Evolutionary conservation across 1,284 basidiomycete genomes (phyloP), one percentile per base, ranked within the genome.

Genomic region (Trametes polyzona): DNA sequence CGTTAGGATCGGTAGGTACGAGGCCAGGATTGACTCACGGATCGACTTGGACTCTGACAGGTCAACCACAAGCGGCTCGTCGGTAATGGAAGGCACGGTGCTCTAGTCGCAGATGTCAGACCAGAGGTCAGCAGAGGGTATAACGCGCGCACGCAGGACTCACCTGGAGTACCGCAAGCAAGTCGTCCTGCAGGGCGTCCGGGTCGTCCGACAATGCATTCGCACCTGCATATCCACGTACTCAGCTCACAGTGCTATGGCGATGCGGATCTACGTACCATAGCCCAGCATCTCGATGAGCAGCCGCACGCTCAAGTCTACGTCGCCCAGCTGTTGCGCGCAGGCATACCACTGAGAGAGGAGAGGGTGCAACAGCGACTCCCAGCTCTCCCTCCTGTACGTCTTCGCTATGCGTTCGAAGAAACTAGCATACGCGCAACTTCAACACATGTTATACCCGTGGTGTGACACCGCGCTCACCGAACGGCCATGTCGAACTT

Each of bases 401-500:
- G 87, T 90, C 67, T 84, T 88, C 1, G 89, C 86, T 57, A 96
- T 96, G 27, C 92, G 83, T 65, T 95, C 92, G 69, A 95, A 93
- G 74, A 96, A 96, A 43, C 92, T 95, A 16, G 1, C 24, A 21
- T 10, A 26, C 29, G 19, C 21, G 17, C 6, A n/a, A 35, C 11
- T 12, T 50, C 40, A 47, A 8, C 42, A n/a, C 7, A 6, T 19
- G n/a, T 36, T 3, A 1, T 4, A 23, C 12, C 4, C 14, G 23
- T 33, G n/a, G 7, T 1, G 10, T 14, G 14, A n/a, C 32, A 24
- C 14, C n/a, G 7, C 4, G 8, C 78, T 51, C 54, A 92, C 91
- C 85, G 81, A 67, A 93, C 83, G 7, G 93, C 93, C 80, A 92
- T 84, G 51, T 93, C 91, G 65, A 88, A 87, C 69, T 95, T 93